These are phyloP conservation scores for Dioszegia crocea DNA, from an alignment of 768 basidiomycete species.

Conservation along the genomic window DNA sequence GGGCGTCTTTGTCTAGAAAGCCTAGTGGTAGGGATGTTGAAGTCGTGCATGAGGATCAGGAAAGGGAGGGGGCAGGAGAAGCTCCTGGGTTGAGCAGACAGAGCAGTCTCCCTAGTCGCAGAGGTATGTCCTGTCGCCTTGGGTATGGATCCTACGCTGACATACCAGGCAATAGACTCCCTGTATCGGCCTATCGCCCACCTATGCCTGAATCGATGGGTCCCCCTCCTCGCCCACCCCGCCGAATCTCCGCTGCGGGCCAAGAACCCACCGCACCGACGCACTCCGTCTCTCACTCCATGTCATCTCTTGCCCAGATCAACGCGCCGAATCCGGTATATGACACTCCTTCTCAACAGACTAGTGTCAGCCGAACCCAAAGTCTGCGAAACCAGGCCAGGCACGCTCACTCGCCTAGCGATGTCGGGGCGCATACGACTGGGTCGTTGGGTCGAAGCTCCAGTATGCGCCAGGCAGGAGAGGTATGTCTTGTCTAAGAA, in stretches of 20 bases:
- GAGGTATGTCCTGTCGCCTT: constrained; percentile 19
- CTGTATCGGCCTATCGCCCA: constrained; percentile 6
- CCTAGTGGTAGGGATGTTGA: constrained; percentile 32
- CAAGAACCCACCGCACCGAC: constrained; percentile 10
- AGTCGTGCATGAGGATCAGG: constrained; percentile 24
- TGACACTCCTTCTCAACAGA: background rate
- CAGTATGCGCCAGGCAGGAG: constrained; percentile 28
- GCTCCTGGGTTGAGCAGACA: constrained; percentile 31
- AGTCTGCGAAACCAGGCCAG: constrained; percentile 42
- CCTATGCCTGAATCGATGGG: constrained; percentile 15
- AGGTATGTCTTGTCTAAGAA: constrained; percentile 14
- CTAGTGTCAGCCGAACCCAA: constrained; percentile 38
- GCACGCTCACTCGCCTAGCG: background rate
- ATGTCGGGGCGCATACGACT: background rate
- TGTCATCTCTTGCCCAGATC: constrained; percentile 36
- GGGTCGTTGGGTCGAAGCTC: constrained; percentile 30
- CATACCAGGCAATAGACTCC: background rate
- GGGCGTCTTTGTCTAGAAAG: constrained; percentile 2
- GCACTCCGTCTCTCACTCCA: constrained; percentile 30
- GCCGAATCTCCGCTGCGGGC: constrained; percentile 20
- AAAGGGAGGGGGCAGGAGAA: constrained; percentile 23
- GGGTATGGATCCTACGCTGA: background rate
- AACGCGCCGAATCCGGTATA: constrained; percentile 7
- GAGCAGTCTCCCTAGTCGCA: constrained; percentile 36
- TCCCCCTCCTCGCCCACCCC: constrained; percentile 37